Percentiles rank a stretch among this genome's conserved stretches.
Evolutionary conservation across 2,329 filamentous ascomycete species (phyloP).

Genomic region (Calonectria ilicicola): DNA sequence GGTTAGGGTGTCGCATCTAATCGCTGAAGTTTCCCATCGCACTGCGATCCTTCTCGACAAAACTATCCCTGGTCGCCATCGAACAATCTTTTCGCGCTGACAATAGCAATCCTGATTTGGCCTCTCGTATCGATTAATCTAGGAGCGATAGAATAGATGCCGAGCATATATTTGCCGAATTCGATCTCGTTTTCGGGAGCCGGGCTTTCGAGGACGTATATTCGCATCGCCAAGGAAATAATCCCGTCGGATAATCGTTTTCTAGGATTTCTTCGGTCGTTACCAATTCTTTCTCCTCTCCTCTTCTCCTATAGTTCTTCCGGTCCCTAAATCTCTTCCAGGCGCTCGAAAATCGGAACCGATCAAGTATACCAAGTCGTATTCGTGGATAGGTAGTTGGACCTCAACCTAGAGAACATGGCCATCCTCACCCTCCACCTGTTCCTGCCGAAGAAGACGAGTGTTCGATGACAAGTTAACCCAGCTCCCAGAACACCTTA

Average conservation of each 20-base stretch:
- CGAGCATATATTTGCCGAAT: neutral
- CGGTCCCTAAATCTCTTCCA: neutral
- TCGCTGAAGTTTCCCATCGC: neutral
- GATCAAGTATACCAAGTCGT: neutral
- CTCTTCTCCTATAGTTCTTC: no score
- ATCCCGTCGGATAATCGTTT: neutral
- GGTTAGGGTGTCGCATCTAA: no score
- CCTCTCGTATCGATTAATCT: neutral
- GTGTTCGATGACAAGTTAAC: neutral
- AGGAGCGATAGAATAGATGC: neutral
- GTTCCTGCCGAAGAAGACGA: neutral
- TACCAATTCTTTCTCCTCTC: neutral
- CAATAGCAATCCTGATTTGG: neutral
- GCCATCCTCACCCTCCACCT: neutral
- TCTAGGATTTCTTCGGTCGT: neutral
- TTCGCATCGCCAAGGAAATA: neutral
- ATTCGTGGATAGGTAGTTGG: conserved; percentile 1
- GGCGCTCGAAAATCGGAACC: neutral
- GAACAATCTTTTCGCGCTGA: neutral
- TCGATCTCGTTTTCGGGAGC: conserved; percentile 1
- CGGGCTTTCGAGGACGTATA: neutral
- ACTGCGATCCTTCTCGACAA: neutral
- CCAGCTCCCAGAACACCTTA: conserved; percentile 11
- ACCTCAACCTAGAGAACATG: neutral
- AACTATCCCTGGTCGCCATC: neutral